Evolutionary conservation across 1,139 yeast genomes (phyloP), one percentile per base, ranked within the genome.

Genomic region (Geotrichum phurueaensis): DNA sequence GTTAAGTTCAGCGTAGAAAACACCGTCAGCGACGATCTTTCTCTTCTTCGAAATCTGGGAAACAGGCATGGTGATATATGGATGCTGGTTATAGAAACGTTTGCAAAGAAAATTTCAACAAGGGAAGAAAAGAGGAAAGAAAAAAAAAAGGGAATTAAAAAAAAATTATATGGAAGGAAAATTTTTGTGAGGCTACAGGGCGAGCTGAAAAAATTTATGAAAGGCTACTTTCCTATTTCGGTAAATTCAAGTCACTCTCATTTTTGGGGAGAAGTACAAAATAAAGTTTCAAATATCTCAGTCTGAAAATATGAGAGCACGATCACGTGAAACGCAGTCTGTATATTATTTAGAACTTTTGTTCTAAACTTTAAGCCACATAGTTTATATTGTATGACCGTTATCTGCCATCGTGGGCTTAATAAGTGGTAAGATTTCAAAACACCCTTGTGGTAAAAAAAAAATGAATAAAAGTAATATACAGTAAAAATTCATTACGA

Each of bases 1-100:
- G 87, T 94, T 94, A 79, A 94, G 85, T 84, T 94, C 99, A 82
- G 99, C 99, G 96, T 87, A 94, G 87, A 94, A 90, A 77, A 94
- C 99, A 89, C 99, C 99, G 85, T 94, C 99, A 81, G 97, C 97
- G 81, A 92, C 97, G 75, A 75, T 78, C 76, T 75, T 75, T 72
- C 79, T 74, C 77, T 76, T 77, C 68, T 72, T 72, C 60, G 79
- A 76, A 65, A 75, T 74, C 71, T 54, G 47, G 49, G 59, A 57
- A 54, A 56, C 59, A 53, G 61, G 58, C 61, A 59, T 59, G 58
- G 51, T 51, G 58, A 51, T 50, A 50, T 51, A 29, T 50, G 54
- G 58, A 58, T 57, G 51, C 57, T 54, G 52, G 54, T 50, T 51
- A 27, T 20, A 47, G 53, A 53, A 53, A 51, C 54, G 58, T 54